Base-by-base conservation (phyloP, 345 rosid species). In the Eutrema heterophyllum region DNA sequence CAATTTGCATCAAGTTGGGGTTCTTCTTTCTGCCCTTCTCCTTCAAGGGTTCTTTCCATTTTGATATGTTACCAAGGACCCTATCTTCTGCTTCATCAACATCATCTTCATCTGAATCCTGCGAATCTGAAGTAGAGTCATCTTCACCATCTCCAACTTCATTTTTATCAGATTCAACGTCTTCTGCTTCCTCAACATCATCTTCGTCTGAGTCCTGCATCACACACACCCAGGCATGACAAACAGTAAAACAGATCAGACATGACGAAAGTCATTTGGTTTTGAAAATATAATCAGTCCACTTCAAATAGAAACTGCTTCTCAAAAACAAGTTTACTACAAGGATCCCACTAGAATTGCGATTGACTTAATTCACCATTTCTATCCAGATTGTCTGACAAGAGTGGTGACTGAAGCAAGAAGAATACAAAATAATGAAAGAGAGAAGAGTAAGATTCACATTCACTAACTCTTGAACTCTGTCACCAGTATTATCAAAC, bases 11-110 rank as follows among this genome's bases (percentile, higher is more conserved):
- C 59, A 95, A 89, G 75, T 86, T 90, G 12, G 54, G 80, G 64
- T 73, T 82, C 64, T 75, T 84, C 75, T 84, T 87, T 45, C 81
- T 82, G 51, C 70, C 67, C 87, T 88, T 59, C 56, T 91, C 89
- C 71, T 70, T 66, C 86, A 93, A 71, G 35, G 88, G 84, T 76
- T 84, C 86, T 84, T 84, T 95, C 96, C 97, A 91, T 70, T 88
- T 86, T 51, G 99, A 88, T 78, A 76, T 70, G 70, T 90, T 95
- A 54, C 97, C 97, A 82, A 80, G 73, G 68, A 68, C 82, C 68
- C 74, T 86, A 64, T 83, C 88, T 8, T 74, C 78, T 35, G 33
- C 38, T 64, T 41, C 56, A 12, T 41, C 64, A 26, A 13, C 30
- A 58, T 71, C 68, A 38, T 29, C 40, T 26, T 60, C 75, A 4